These are phyloP conservation scores for Ophiocordyceps camponoti-saundersi DNA, from an alignment of 2,329 filamentous ascomycete genomes.

Conservation along the genomic window DNA sequence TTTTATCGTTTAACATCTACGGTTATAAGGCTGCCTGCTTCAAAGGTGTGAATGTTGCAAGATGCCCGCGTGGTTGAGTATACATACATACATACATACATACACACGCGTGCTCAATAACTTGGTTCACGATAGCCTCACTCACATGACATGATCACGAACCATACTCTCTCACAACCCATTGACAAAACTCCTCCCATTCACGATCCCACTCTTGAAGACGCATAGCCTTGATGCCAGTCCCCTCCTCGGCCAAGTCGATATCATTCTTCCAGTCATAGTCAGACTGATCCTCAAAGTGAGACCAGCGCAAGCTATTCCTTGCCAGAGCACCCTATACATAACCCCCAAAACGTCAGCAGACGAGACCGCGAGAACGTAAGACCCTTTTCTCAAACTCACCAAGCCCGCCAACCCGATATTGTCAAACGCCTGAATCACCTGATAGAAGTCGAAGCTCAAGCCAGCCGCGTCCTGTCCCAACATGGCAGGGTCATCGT, in stretches of 20 bases:
- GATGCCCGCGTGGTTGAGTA: no score
- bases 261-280: background rate
- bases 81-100: no score
- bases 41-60: no score
- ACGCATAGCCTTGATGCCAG: background rate
- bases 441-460: background rate
- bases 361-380: background rate
- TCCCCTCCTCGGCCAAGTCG: background rate
- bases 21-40: no score
- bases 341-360: background rate
- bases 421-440: background rate
- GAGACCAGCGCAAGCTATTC: background rate
- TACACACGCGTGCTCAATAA: no score
- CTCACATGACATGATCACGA: no score
- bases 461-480: background rate
- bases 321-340: background rate
- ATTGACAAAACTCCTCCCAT: background rate
- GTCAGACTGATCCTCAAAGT: background rate
- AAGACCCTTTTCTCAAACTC: background rate
- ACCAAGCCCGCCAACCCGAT: background rate
- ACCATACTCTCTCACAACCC: background rate
- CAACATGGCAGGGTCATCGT: background rate
- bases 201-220: background rate
- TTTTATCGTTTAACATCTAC: no score
- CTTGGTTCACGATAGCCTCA: no score